phyloP scores from a whole-genome alignment of 23 red algal species.

The Pyropia yezoensis region DNA sequence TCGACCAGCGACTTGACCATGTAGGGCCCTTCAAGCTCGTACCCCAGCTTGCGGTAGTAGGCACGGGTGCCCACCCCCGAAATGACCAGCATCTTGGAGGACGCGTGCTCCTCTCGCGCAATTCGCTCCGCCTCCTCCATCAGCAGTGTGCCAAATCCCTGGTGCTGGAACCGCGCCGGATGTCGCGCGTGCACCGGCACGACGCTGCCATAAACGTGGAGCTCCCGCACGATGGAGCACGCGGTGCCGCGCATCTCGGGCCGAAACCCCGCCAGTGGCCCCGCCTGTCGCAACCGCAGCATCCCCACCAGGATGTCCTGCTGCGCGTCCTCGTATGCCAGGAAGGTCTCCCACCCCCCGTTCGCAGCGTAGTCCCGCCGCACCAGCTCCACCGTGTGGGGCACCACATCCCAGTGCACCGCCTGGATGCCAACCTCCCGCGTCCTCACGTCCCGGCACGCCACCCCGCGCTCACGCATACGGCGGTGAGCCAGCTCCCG shows the following conservation, averaged over 20 bases:
- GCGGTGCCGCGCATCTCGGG: constrained; percentile 40
- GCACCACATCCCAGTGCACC: constrained; percentile 76
- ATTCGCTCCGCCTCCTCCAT: constrained; percentile 99
- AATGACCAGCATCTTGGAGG: constrained; percentile 79
- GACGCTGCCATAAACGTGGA: constrained; percentile 98
- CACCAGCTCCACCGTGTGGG: constrained; percentile 81
- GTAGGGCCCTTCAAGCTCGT: constrained; percentile 92
- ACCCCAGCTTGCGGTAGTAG: constrained; percentile 98
- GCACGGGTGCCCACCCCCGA: constrained; percentile 94
- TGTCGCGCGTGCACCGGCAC: constrained; percentile 96
- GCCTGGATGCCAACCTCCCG: constrained; percentile 97
- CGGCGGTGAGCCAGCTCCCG: constrained; percentile 79
- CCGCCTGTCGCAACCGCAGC: constrained; percentile 63
- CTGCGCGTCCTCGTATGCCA: constrained; percentile 87
- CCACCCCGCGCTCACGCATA: constrained; percentile 82
- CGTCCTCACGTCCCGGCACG: constrained; percentile 94
- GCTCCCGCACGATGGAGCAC: constrained; percentile 89
- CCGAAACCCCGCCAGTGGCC: constrained; percentile 34
- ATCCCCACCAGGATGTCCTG: constrained; percentile 94
- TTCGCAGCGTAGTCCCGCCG: constrained; percentile 96
- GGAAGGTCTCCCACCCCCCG: constrained; percentile 98
- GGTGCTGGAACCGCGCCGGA: constrained; percentile 94
- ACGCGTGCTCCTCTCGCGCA: constrained; percentile 70
- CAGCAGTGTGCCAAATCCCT: constrained; percentile 83
- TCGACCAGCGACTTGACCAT: constrained; percentile 77